Evolutionary conservation across 2,329 filamentous ascomycete genomes (phyloP), one percentile per base, ranked within the genome.

Genomic region (Sclerotinia spermophila): DNA sequence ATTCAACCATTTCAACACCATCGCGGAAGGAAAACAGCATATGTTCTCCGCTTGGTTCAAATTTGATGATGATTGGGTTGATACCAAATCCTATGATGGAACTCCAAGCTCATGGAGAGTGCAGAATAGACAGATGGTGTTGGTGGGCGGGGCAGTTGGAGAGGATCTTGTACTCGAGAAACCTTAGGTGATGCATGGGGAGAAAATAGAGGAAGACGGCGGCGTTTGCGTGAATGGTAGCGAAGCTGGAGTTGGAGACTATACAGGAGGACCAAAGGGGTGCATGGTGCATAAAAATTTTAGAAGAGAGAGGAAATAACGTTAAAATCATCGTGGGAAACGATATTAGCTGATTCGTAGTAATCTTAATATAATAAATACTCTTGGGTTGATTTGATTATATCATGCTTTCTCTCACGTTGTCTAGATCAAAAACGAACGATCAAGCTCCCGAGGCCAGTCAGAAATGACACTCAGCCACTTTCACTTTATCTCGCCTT

Each of bases 91-190:
- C 5, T 65, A 55, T 11, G 59, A 55, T 35, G 44, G 59, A 21
- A 65, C 38, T 55, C 38, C 53, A 8, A 69, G 67, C 17, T 55
- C 58, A 21, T 69, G 67, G 67, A 64, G 59, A 21, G 67, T 69
- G 17, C 62, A 65, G 59, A 33, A 55, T 17, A 64, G 67, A 44
- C 67, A 69, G 48, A 38, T 44, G 21, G 21, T 27, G 5, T 45
- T 65, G 45, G 30, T 64, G 7, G 67, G 67, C 3, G 55, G 67
- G 3, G 10, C 56, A 8, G 38, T 67, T 35, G 64, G 35, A 27
- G 64, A 27, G 7, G 56, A 62, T 35, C 27, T 60, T n/a, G 35
- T 17, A 13, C 30, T 62, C n/a, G 42, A 59, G 53, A 44, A 15
- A 15, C 27, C 38, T 35, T 35, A 45, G 38, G 5, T 21, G 51